phyloP scores from a whole-genome alignment of 257 asterid genomes.

The Verbascum thapsus region DNA sequence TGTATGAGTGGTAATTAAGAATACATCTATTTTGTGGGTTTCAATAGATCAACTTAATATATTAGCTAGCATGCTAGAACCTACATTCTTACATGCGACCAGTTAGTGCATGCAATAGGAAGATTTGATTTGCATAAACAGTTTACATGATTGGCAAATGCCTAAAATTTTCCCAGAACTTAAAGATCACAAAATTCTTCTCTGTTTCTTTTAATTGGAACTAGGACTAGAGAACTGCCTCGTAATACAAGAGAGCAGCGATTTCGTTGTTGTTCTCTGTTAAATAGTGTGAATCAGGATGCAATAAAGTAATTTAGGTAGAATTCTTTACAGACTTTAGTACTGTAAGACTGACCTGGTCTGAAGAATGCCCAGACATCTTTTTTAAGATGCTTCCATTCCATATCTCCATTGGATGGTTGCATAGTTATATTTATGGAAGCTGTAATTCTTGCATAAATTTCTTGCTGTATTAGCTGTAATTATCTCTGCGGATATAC shows the following conservation, averaged over 20 bases:
- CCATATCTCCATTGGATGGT: not conserved
- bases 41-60: conserved; percentile 4
- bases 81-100: conserved; percentile 10
- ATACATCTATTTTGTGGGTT: not conserved
- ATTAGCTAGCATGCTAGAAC: not conserved
- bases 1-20: not conserved
- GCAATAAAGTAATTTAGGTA: not conserved
- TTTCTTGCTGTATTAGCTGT: conserved; percentile 3
- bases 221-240: not conserved
- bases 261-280: not conserved
- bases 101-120: not conserved
- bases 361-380: conserved; percentile 3
- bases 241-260: not conserved
- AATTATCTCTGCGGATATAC: not conserved
- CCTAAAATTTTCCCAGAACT: conserved; percentile 2
- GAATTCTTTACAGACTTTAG: conserved; percentile 10
- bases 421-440: conserved; percentile 1
- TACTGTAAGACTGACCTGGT: conserved; percentile 20
- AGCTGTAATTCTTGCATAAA: not conserved
- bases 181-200: conserved; percentile 1
- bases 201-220: not conserved
- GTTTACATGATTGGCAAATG: conserved; percentile 15
- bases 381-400: not conserved
- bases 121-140: not conserved
- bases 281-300: not conserved